Percentiles rank a stretch among this genome's conserved stretches.
phyloP scores from a whole-genome alignment of 768 basidiomycete species.

The Daedaleopsis nitida region DNA sequence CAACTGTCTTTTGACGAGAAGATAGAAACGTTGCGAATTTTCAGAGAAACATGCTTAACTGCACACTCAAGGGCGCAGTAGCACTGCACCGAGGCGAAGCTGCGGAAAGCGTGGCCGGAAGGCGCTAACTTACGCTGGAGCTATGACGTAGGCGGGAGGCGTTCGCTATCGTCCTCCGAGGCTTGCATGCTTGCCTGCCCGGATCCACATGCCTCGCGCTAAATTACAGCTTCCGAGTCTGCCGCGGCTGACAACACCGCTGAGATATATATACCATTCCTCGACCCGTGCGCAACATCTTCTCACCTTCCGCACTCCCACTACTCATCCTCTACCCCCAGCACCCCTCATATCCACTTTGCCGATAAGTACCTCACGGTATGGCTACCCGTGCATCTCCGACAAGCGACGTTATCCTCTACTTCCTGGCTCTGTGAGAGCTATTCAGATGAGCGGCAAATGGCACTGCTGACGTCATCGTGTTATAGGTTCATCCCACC shows the following conservation, averaged over 20 bases:
- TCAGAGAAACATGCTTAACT: too few species aligned
- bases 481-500: constrained; percentile 34
- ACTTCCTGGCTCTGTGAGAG: constrained; percentile 36
- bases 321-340: not conserved
- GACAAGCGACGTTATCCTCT: constrained; percentile 29
- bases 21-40: too few species aligned
- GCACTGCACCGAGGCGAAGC: too few species aligned
- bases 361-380: constrained; percentile 35
- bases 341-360: not conserved
- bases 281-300: not conserved
- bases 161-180: not conserved
- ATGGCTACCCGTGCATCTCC: constrained; percentile 23
- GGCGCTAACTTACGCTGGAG: not conserved
- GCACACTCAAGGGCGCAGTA: not conserved
- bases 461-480: not conserved
- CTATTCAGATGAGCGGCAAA: too few species aligned
- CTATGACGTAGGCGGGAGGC: not conserved
- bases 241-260: not conserved
- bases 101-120: too few species aligned
- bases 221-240: not conserved
- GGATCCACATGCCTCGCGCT: not conserved
- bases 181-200: not conserved
- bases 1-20: too few species aligned
- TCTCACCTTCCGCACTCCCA: not conserved
- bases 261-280: not conserved